Base-by-base conservation (phyloP, 352 stramenopile genomes). In the Phytophthora colocasiae region DNA sequence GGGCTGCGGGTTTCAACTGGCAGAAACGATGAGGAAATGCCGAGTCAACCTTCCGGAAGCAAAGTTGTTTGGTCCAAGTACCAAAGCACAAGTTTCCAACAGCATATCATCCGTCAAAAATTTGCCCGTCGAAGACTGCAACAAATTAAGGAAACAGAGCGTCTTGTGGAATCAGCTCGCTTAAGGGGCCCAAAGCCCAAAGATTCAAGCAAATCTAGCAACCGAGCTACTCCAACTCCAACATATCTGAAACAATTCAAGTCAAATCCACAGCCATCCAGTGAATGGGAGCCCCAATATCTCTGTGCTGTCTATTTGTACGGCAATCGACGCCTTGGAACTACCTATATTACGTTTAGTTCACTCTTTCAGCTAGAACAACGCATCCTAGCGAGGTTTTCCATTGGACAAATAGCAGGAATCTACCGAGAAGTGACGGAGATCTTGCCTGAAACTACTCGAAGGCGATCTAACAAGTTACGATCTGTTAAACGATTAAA, bases 271-370 rank as follows among this genome's bases (percentile, higher is more conserved):
- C n/a, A 15, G 27, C 24, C 27, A 11, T 36, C 27, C 44, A 57
- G 26, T 44, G 46, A 54, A 8, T 36, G 36, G 24, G 55, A 69
- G 6, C 48, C 63, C 14, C 40, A 52, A 1, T 73, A 71, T 31
- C 65, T 91, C 11, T 91, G 83, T 58, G 72, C 75, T 0, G 81
- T 90, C 15, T 90, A 87, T 56, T 48, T 84, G 15, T 78, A 88
- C 57, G 65, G 75, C 2, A 71, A 63, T 47, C 78, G 63, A 14
- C 61, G 19, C 26, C 52, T 83, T 7, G 66, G 73, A 22, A 73
- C 83, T 10, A 70, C 82, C 6, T 92, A 80, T 61, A 55, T 89
- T 29, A 89, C 79, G 3, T 87, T 78, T 46, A 59, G 54, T 26
- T 84, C 77, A 2, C 31, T 90, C 1, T 29, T 24, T 4, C 79